Percentiles rank a stretch among this genome's conserved stretches.
phyloP scores from a whole-genome alignment of 192 early-diverging fungal species.

The Entophlyctis helioformis region DNA sequence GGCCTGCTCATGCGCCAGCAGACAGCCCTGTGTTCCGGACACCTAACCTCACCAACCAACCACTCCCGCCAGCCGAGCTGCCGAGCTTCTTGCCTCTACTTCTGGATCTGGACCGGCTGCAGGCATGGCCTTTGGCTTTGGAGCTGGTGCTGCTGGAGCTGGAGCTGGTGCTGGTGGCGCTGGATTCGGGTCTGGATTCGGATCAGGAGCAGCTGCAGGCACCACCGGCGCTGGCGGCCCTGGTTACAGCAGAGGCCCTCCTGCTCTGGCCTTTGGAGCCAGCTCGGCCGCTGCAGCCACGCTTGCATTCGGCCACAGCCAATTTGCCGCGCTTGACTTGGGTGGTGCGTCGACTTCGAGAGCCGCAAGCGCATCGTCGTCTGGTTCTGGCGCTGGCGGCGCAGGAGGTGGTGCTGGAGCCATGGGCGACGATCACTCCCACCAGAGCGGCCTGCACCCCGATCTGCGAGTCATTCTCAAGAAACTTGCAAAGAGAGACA shows the following conservation, averaged over 20 bases:
- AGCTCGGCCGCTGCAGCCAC: constrained; percentile 13
- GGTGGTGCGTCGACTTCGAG: background rate
- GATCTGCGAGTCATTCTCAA: constrained; percentile 67
- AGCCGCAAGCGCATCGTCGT: too few relatives aligned
- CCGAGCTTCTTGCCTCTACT: constrained; percentile 42
- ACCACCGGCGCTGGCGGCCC: constrained; percentile 17
- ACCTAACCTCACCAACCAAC: background rate
- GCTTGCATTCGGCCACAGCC: constrained; percentile 16
- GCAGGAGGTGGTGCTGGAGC: too few relatives aligned
- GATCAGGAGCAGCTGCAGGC: constrained; percentile 13
- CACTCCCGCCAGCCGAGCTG: constrained; percentile 39
- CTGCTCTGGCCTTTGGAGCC: too few relatives aligned
- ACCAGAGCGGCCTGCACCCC: constrained; percentile 21
- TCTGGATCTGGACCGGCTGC: constrained; percentile 55
- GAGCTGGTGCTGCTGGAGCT: constrained; percentile 30
- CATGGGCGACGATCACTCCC: constrained; percentile 23
- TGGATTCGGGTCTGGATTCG: too few relatives aligned
- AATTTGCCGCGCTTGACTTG: constrained; percentile 1
- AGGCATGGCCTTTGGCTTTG: constrained; percentile 54
- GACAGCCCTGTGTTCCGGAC: too few relatives aligned
- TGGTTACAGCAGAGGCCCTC: too few relatives aligned
- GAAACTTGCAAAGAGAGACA: constrained; percentile 75
- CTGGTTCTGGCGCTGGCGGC: too few relatives aligned
- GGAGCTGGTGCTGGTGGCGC: constrained; percentile 13
- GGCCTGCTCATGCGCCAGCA: too few relatives aligned